Percentiles rank a stretch among this genome's conserved stretches.
Conservation (phyloP, 2,329 filamentous ascomycete genomes). For the Ceratocystis ficicola region DNA sequence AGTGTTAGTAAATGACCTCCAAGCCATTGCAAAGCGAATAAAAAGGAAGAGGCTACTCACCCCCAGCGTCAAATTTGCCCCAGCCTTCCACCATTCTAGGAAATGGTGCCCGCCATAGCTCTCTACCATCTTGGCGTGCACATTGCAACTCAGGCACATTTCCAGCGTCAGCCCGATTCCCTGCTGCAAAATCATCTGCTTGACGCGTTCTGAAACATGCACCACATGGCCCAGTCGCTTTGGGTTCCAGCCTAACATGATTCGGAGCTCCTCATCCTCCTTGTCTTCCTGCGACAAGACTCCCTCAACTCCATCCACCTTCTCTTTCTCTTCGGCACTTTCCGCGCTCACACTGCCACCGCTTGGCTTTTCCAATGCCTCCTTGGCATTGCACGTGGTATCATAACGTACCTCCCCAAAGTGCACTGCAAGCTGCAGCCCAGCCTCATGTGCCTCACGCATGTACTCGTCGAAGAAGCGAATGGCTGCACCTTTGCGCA, state of each 20-base stretch:
- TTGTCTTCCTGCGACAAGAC: slow-evolving; percentile 31
- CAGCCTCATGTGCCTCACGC: slow-evolving; percentile 39
- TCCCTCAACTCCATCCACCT: neutral
- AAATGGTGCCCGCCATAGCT: slow-evolving; percentile 65
- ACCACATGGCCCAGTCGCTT: slow-evolving; percentile 68
- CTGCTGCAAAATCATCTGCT: slow-evolving; percentile 39
- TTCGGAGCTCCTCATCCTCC: slow-evolving; percentile 47
- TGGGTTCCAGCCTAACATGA: slow-evolving; percentile 53
- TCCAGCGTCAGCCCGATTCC: slow-evolving; percentile 51
- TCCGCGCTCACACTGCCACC: neutral
- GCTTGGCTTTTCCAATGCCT: slow-evolving; percentile 4
- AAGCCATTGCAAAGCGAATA: neutral
- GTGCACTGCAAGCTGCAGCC: slow-evolving; percentile 58
- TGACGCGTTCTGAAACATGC: slow-evolving; percentile 52
- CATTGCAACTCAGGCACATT: slow-evolving; percentile 70
- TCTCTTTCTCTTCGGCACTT: neutral
- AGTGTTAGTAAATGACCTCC: neutral
- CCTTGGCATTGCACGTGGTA: slow-evolving; percentile 15
- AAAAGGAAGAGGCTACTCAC: slow-evolving; percentile 38
- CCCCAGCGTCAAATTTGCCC: slow-evolving; percentile 52
- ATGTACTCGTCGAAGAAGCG: slow-evolving; percentile 49
- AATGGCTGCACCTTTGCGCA: slow-evolving; percentile 43
- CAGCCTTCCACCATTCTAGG: slow-evolving; percentile 53
- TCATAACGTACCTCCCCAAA: slow-evolving; percentile 53
- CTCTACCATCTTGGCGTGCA: slow-evolving; percentile 58